Evolutionary conservation across 352 stramenopile genomes (phyloP).

Genomic region (Aphanomyces stellatus): DNA sequence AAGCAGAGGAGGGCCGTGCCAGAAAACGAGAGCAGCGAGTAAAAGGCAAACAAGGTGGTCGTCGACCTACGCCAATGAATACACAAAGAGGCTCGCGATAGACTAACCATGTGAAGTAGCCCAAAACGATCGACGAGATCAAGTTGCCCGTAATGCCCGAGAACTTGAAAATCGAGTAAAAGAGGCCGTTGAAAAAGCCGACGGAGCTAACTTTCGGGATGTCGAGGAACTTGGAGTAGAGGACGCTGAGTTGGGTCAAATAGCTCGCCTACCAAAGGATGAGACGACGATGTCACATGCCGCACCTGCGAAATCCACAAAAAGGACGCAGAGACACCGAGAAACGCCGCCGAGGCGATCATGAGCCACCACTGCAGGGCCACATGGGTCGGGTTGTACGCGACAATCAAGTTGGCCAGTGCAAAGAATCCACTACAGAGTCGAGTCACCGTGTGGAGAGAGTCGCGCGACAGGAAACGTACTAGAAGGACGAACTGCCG

Average conservation of each 20-base stretch:
- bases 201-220: background rate
- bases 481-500: slow-evolving; percentile 6
- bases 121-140: slow-evolving; percentile 6
- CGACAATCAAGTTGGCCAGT: slow-evolving; percentile 9
- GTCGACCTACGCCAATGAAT: background rate
- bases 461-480: no score
- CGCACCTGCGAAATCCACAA: slow-evolving; percentile 9
- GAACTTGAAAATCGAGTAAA: background rate
- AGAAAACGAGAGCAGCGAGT: background rate
- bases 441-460: background rate
- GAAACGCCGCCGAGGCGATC: background rate
- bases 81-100: background rate
- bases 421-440: background rate
- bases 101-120: background rate
- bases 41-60: background rate
- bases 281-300: background rate
- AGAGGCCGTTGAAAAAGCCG: slow-evolving; percentile 12
- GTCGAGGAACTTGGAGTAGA: slow-evolving; percentile 1
- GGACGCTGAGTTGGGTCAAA: slow-evolving; percentile 3
- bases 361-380: slow-evolving; percentile 4
- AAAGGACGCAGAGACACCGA: background rate
- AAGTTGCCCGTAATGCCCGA: background rate
- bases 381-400: background rate
- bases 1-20: background rate
- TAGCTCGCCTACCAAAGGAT: slow-evolving; percentile 4